Conservation (phyloP, 1,284 basidiomycete species). For the Apiotrichum akiyoshidainum region DNA sequence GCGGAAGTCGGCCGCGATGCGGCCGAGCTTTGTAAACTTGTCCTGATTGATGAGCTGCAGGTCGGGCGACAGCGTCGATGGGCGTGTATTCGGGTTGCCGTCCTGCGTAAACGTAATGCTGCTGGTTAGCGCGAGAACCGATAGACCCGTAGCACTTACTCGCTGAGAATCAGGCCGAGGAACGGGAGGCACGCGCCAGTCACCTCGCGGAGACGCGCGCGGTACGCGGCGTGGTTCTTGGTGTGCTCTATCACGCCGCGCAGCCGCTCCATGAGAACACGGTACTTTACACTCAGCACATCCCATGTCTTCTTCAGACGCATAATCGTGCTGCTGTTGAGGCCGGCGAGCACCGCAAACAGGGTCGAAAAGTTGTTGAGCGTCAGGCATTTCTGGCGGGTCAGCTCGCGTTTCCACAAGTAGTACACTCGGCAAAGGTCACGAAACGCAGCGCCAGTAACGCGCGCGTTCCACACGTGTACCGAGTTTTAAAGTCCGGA, state of each 20-base stretch:
- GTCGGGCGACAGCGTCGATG: slow-evolving; percentile 69
- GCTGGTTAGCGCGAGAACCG: background rate
- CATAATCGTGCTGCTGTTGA: slow-evolving; percentile 91
- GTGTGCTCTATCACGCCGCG: slow-evolving; percentile 87
- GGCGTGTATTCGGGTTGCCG: slow-evolving; percentile 81
- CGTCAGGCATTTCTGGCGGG: slow-evolving; percentile 70
- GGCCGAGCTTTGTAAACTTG: slow-evolving; percentile 84
- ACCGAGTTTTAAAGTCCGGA: no score
- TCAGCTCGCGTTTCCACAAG: no score
- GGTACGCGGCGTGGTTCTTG: slow-evolving; percentile 64
- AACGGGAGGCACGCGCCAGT: slow-evolving; percentile 86
- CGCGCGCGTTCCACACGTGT: no score
- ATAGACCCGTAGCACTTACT: slow-evolving; percentile 51
- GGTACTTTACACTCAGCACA: slow-evolving; percentile 81
- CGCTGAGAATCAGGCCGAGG: slow-evolving; percentile 60
- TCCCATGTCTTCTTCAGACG: slow-evolving; percentile 91
- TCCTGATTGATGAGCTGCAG: slow-evolving; percentile 92
- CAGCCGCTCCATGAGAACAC: slow-evolving; percentile 71
- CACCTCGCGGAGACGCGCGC: slow-evolving; percentile 67
- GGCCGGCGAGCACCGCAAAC: slow-evolving; percentile 90
- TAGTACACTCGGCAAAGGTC: no score
- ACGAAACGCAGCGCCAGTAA: no score
- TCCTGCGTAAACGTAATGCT: slow-evolving; percentile 88
- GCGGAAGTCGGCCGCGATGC: slow-evolving; percentile 88
- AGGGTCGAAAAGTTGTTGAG: slow-evolving; percentile 95